Percentiles rank a stretch among this genome's conserved stretches.
These are phyloP conservation scores for Sclerotinia borealis DNA, from an alignment of 2,329 filamentous ascomycete genomes.

Conservation along the genomic window DNA sequence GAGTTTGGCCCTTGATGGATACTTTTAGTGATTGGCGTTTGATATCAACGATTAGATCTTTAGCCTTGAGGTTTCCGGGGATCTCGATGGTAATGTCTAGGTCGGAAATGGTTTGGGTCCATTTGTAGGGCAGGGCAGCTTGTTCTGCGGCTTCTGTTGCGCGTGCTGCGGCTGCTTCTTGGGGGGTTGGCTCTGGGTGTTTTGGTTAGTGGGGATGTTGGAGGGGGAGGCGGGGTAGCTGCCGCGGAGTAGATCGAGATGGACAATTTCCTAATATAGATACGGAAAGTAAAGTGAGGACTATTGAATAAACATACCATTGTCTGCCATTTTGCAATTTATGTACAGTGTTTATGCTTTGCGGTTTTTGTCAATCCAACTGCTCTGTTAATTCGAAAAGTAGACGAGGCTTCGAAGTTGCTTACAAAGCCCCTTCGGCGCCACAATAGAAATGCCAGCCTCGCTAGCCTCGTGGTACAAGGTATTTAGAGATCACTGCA, in stretches of 20 bases:
- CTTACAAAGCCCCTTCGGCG: background rate
- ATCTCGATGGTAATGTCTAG: slow-evolving; percentile 74
- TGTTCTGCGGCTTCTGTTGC: slow-evolving; percentile 82
- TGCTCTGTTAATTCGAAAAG: slow-evolving; percentile 5
- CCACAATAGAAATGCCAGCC: background rate
- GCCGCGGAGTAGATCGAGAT: background rate
- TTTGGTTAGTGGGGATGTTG: slow-evolving; percentile 6
- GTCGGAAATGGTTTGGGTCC: slow-evolving; percentile 88
- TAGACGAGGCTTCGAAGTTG: slow-evolving; percentile 25
- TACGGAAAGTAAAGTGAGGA: background rate
- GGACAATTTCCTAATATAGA: background rate
- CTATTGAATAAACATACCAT: slow-evolving; percentile 15
- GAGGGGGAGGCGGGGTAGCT: slow-evolving; percentile 6
- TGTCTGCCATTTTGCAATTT: slow-evolving; percentile 22
- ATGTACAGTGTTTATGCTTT: slow-evolving; percentile 13
- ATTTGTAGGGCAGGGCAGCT: slow-evolving; percentile 89
- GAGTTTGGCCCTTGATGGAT: slow-evolving; percentile 80
- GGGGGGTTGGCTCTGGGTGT: slow-evolving; percentile 28
- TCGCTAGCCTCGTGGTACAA: background rate
- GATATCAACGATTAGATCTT: slow-evolving; percentile 77
- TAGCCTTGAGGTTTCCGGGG: slow-evolving; percentile 75
- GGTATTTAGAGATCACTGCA: background rate
- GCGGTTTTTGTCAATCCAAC: background rate
- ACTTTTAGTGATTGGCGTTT: slow-evolving; percentile 73
- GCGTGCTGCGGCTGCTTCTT: slow-evolving; percentile 53